Evolutionary conservation across 768 basidiomycete species (phyloP).

Genomic region (Termitomyces bulborhizus): DNA sequence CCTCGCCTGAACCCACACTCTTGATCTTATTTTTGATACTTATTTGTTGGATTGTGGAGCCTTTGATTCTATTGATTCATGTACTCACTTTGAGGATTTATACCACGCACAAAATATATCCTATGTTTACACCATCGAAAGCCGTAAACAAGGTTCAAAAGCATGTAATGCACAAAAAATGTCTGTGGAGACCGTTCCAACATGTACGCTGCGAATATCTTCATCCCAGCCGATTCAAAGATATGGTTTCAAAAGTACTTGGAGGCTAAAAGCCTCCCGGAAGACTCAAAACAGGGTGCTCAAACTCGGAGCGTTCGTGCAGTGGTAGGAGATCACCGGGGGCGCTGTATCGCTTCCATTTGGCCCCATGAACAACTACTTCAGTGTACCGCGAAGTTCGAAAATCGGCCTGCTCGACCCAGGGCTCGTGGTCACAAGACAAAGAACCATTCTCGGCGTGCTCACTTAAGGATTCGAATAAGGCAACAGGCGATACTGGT

Average conservation of each 20-base stretch:
- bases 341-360: conserved; percentile 52
- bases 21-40: not conserved
- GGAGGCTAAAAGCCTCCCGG: conserved; percentile 44
- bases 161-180: not conserved
- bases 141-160: conserved; percentile 1
- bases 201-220: not conserved
- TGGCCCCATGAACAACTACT: conserved; percentile 24
- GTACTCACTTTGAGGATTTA: not conserved
- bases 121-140: conserved; percentile 1
- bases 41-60: not conserved
- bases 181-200: conserved; percentile 1
- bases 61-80: not conserved
- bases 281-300: conserved; percentile 50
- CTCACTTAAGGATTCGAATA: conserved; percentile 46
- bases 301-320: conserved; percentile 46
- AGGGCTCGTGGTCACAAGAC: conserved; percentile 29
- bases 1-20: not conserved
- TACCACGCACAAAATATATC: conserved; percentile 9
- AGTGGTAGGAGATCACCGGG: conserved; percentile 51
- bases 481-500: conserved; percentile 53
- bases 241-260: conserved; percentile 19
- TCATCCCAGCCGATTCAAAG: not conserved
- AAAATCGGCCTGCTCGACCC: conserved; percentile 69
- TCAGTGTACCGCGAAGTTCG: conserved; percentile 27
- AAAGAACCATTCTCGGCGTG: conserved; percentile 22